Evolutionary conservation across 75 land plant genomes (phyloP), one percentile per base, ranked within the genome.

Genomic region (Pinus tabuliformis): DNA sequence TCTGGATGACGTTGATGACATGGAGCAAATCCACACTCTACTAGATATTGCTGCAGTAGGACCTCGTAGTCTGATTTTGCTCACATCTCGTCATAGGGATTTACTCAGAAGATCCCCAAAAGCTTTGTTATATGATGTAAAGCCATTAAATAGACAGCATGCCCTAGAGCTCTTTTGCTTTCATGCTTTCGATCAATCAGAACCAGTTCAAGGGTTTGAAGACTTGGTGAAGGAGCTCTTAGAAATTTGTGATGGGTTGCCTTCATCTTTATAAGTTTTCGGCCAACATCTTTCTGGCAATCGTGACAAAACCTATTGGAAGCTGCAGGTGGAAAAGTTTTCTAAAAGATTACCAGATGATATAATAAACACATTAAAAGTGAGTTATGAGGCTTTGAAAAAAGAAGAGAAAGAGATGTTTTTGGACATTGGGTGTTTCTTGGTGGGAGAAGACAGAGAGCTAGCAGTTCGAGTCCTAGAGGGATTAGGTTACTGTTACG

Each of bases 361-460:
- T 64, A 64, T 16, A 13, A 12, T 15, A 28, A 15, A 64, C 6
- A 64, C 39, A 30, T 36, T 64, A 13, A 64, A 64, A 15, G 15
- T 64, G 6, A 64, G 68, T 36, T 64, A 28, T 17, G 68, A 64
- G 13, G 68, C 20, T 36, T 39, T 64, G 28, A 36, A 64, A 3
- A 64, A 36, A 64, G 36, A 64, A 28, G 68, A 64, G 39, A 64
- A 33, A 17, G 68, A 64, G 39, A 64, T 64, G 16, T 64, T 64
- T 16, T 36, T 64, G 0, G 68, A 33, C 68, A 64, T 64, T 28
- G 68, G 36, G 5, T 64, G 39, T 30, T 64, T 64, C 30, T 33
- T 64, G 13, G 39, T 16, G 5, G 68, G 39, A 33, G 68, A 64
- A 15, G 68, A 64, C 16, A 64, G 16, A 64, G 33, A 64, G 28